Evolutionary conservation across 106 monocot genomes (phyloP).

Genomic region (Dendrobium catenatum): DNA sequence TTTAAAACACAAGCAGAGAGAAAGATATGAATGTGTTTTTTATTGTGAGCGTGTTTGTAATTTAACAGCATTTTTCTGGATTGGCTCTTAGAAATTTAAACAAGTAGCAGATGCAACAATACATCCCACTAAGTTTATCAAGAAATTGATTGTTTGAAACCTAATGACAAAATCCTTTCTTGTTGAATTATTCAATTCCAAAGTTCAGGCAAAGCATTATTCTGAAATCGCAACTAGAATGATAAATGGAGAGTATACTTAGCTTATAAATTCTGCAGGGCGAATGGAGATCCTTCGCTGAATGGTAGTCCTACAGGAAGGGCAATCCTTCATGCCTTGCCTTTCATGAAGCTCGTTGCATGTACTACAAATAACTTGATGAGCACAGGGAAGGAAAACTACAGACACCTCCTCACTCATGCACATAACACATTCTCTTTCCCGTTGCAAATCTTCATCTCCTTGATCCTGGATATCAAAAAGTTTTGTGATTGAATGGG

Average conservation of each 20-base stretch:
- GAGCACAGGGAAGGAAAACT: slow-evolving; percentile 64
- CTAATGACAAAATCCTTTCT: not conserved
- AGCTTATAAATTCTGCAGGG: not conserved
- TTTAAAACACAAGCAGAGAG: no score
- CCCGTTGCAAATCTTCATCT: slow-evolving; percentile 11
- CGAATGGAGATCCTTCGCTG: slow-evolving; percentile 28
- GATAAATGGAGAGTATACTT: not conserved
- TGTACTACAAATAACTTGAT: slow-evolving; percentile 52
- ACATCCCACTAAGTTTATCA: not conserved
- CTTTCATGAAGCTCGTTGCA: slow-evolving; percentile 55
- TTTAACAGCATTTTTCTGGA: not conserved
- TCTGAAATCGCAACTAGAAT: not conserved
- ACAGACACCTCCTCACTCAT: slow-evolving; percentile 60
- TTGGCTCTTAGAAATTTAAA: not conserved
- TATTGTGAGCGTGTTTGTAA: no score
- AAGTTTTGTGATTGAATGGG: not conserved
- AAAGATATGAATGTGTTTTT: no score
- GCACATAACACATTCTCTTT: slow-evolving; percentile 58
- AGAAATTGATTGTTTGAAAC: slow-evolving; percentile 1
- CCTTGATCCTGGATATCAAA: not conserved
- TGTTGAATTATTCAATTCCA: not conserved
- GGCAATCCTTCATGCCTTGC: slow-evolving; percentile 70
- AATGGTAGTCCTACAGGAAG: slow-evolving; percentile 54
- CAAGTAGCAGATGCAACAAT: not conserved
- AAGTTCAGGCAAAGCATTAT: not conserved